Conservation (phyloP, 768 basidiomycete species). For the Termitomyces titanicus region DNA sequence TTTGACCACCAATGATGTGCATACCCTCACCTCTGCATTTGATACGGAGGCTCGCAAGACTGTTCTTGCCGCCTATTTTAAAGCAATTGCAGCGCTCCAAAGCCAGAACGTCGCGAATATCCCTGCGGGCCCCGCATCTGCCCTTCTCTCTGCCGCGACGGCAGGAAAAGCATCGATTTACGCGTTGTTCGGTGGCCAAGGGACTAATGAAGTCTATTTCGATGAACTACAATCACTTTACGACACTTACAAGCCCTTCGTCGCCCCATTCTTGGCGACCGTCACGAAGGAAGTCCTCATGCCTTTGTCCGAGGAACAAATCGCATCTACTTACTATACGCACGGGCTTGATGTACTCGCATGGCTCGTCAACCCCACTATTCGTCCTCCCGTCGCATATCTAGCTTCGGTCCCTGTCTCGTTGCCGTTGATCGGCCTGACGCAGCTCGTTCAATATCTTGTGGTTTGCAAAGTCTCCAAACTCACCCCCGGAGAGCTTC, state of each 20-base stretch:
- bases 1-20: conserved; percentile 73
- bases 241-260: conserved; percentile 88
- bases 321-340: conserved; percentile 63
- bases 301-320: conserved; percentile 62
- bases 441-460: conserved; percentile 93
- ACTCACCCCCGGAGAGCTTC: conserved; percentile 77
- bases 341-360: conserved; percentile 78
- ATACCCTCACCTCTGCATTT: conserved; percentile 73
- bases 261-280: conserved; percentile 63
- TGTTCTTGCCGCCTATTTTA: conserved; percentile 77
- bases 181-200: conserved; percentile 96
- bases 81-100: conserved; percentile 69
- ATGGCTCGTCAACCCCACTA: conserved; percentile 73
- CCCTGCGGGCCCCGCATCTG: conserved; percentile 58
- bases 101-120: conserved; percentile 49
- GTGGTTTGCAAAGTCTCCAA: conserved; percentile 72
- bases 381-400: conserved; percentile 80
- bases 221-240: conserved; percentile 91
- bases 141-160: conserved; percentile 61
- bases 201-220: conserved; percentile 97
- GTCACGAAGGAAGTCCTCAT: conserved; percentile 65
- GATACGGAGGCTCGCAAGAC: conserved; percentile 72
- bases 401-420: conserved; percentile 93
- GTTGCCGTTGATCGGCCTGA: conserved; percentile 93
- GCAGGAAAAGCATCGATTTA: conserved; percentile 73